Percentiles rank a stretch among this genome's conserved stretches.
These are phyloP conservation scores for Aegilops tauschii DNA, from an alignment of 176 grass and related monocot genomes.

Conservation along the genomic window DNA sequence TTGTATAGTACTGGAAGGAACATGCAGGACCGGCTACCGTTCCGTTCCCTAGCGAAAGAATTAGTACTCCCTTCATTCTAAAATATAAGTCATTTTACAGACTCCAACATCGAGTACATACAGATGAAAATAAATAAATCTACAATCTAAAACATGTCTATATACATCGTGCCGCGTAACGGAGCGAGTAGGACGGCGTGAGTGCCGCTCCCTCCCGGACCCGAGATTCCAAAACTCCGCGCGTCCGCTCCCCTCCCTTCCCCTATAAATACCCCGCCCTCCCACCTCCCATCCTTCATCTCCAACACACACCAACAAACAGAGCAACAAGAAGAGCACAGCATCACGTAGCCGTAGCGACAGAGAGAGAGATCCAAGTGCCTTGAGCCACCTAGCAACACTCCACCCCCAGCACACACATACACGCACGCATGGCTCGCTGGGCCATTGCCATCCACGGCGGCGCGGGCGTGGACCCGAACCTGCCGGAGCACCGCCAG, in stretches of 20 bases:
- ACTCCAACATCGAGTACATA: no score
- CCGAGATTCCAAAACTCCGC: not conserved
- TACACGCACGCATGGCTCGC: conserved; percentile 22
- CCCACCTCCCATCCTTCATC: not conserved
- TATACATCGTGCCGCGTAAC: no score
- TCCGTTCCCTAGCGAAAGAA: no score
- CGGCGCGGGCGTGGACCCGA: conserved; percentile 85
- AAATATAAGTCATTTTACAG: no score
- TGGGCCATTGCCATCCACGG: conserved; percentile 95
- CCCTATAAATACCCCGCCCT: conserved; percentile 44
- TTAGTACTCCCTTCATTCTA: no score
- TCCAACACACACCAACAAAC: not conserved
- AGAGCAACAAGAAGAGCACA: not conserved
- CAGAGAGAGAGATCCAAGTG: not conserved
- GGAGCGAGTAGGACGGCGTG: no score
- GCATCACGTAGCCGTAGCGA: not conserved
- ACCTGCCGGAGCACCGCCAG: conserved; percentile 59
- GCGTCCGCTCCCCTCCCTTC: not conserved
- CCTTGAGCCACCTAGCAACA: not conserved
- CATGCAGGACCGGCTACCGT: no score
- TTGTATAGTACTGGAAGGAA: no score
- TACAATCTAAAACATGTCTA: no score
- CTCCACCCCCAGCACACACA: not conserved
- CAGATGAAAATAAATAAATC: no score
- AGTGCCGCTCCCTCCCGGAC: no score